Evolutionary conservation across 345 rosid genomes (phyloP).

Genomic region (Dipteronia sinensis): DNA sequence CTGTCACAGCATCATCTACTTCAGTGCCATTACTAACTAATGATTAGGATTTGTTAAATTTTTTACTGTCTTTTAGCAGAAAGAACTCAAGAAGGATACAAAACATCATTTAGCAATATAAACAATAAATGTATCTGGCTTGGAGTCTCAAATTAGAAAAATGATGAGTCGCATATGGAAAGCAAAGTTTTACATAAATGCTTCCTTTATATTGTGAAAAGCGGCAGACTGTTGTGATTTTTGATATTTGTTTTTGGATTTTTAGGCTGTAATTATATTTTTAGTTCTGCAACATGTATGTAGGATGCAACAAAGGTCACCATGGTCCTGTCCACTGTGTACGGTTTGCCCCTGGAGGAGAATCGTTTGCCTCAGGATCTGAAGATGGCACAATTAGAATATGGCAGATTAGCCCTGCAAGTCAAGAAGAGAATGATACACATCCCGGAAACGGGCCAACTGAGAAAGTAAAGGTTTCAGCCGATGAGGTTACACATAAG

Average conservation of each 20-base stretch:
- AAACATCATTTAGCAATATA: background rate
- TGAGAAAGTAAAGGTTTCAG: constrained; percentile 30
- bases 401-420: constrained; percentile 55
- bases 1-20: background rate
- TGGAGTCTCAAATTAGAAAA: too few relatives aligned
- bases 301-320: constrained; percentile 98
- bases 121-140: background rate
- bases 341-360: constrained; percentile 92
- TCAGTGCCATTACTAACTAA: background rate
- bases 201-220: background rate
- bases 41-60: background rate
- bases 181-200: background rate
- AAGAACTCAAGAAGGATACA: background rate
- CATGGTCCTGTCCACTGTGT: constrained; percentile 99
- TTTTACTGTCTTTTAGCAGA: background rate
- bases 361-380: constrained; percentile 92
- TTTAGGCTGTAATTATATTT: constrained; percentile 12
- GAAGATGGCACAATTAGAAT: constrained; percentile 91
- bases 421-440: constrained; percentile 30
- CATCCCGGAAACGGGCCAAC: constrained; percentile 27
- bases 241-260: background rate
- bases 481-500: constrained; percentile 33
- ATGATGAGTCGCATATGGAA: too few relatives aligned
- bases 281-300: constrained; percentile 23
- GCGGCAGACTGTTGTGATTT: background rate